Conservation (phyloP, 305 asterid genomes). For the Solanum hybrid region DNA sequence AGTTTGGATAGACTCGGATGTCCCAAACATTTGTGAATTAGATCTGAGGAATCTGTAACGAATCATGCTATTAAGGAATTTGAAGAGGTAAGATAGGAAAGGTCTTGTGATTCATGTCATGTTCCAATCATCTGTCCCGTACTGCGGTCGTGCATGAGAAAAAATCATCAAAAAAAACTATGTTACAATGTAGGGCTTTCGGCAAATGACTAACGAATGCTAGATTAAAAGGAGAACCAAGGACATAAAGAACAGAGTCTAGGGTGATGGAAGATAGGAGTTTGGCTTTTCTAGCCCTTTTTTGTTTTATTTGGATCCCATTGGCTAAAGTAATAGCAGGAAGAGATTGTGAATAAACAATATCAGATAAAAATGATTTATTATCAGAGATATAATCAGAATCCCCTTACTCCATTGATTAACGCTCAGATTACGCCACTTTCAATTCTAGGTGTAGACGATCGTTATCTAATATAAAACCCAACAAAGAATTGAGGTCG, state of each 20-base stretch:
- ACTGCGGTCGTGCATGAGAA: background rate
- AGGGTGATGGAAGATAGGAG: background rate
- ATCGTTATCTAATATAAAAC: background rate
- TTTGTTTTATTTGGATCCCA: background rate
- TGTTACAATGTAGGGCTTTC: background rate
- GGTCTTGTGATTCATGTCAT: background rate
- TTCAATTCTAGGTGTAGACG: background rate
- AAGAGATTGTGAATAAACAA: background rate
- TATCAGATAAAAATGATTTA: background rate
- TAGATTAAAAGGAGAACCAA: background rate
- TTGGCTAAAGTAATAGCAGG: background rate
- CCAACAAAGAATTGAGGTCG: background rate
- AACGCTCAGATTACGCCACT: background rate
- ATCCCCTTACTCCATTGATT: background rate
- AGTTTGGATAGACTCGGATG: background rate
- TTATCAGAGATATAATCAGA: background rate
- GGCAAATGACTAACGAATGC: background rate
- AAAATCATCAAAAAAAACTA: background rate
- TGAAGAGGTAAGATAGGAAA: background rate
- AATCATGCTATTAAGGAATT: background rate
- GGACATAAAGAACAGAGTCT: background rate
- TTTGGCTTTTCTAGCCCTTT: background rate
- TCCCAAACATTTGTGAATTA: background rate
- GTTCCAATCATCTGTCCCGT: background rate
- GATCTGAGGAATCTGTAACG: background rate